Evolutionary conservation across 345 rosid species (phyloP).

Genomic region (Aegle marmelos): DNA sequence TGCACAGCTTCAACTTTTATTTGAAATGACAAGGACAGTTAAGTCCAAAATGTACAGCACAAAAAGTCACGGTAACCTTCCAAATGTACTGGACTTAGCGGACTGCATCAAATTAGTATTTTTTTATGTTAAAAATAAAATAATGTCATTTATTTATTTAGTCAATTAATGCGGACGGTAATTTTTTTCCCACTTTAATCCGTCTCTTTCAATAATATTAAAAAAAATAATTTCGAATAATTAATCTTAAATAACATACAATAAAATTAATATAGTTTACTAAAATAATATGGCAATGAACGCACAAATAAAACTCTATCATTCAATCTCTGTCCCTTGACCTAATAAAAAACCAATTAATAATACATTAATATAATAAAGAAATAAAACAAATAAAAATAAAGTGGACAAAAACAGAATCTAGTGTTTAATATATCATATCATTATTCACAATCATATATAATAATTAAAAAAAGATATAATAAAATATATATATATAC

Average conservation of each 20-base stretch:
- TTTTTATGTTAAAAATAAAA: neutral
- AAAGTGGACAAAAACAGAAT: neutral
- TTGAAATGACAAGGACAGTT: neutral
- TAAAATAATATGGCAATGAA: neutral
- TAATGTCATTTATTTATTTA: neutral
- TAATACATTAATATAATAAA: neutral
- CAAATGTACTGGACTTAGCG: neutral
- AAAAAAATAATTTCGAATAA: neutral
- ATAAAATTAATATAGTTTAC: neutral
- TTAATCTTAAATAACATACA: neutral
- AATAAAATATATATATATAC: constrained; percentile 13
- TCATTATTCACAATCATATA: no score
- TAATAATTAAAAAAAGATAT: no score
- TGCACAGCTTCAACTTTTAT: neutral
- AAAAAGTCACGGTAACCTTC: neutral
- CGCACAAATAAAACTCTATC: constrained; percentile 27
- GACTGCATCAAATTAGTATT: neutral
- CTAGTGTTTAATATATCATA: neutral
- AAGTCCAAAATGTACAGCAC: neutral
- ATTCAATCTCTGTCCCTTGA: constrained; percentile 53
- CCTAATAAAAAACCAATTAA: constrained; percentile 26
- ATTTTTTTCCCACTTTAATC: neutral
- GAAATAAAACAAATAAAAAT: no score
- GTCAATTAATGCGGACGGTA: neutral
- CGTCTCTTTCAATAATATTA: neutral